These are phyloP conservation scores for Euphorbia peplus DNA, from an alignment of 345 rosid genomes.

Conservation along the genomic window DNA sequence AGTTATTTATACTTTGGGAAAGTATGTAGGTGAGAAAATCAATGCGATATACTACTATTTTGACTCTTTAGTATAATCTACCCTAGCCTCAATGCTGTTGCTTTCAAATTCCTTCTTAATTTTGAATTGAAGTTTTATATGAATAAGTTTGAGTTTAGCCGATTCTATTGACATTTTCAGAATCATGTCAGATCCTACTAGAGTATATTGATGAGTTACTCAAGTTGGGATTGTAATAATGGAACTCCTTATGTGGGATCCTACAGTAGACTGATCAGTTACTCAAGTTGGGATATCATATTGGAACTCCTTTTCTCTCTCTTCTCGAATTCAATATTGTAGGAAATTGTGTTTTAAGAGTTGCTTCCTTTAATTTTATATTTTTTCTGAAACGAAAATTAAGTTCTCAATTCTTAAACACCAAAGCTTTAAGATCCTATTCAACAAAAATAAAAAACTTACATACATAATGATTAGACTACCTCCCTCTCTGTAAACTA, in stretches of 20 bases:
- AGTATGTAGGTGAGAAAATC: neutral
- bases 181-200: neutral
- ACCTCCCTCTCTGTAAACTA: neutral
- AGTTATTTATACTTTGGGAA: neutral
- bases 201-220: neutral
- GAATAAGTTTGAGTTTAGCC: neutral
- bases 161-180: neutral
- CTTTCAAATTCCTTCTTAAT: neutral
- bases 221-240: neutral
- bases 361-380: neutral
- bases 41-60: neutral
- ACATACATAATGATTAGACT: neutral
- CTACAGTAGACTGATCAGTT: too few species aligned
- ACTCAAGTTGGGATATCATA: too few species aligned
- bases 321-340: neutral
- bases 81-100: too few species aligned
- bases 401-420: too few species aligned
- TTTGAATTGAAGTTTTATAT: neutral
- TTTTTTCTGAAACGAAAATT: neutral
- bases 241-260: neutral
- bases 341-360: neutral
- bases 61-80: too few species aligned
- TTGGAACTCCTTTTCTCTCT: too few species aligned
- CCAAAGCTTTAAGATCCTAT: neutral
- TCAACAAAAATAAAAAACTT: neutral